Base-by-base conservation (phyloP, 768 basidiomycete genomes). In the Sporobolomyces pararoseus region DNA sequence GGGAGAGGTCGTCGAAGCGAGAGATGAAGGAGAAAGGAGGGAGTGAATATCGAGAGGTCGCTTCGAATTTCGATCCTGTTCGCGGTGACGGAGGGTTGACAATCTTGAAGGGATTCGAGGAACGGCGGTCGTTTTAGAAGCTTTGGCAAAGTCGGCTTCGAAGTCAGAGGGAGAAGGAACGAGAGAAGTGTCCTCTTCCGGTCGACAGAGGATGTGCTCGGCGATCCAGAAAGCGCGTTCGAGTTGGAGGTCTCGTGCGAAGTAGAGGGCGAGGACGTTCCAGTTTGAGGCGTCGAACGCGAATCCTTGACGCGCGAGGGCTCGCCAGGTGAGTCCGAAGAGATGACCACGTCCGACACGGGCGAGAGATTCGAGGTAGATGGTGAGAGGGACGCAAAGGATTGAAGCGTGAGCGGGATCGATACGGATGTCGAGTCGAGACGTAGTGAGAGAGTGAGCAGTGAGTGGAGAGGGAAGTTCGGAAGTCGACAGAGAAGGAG, bases 241-340 rank as follows among this genome's bases (percentile, higher is more conserved):
- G n/a, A 86, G 80, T 76, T 93, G 85, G 31, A 89, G 90, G 0
- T 89, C 90, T 35, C 89, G 86, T 46, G 91, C 82, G 29, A 94
- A 83, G 19, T 87, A 88, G 14, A 88, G 82, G 31, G 83, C 84
- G 32, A 96, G 83, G 75, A 90, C 86, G 76, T 95, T 96, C 89
- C 91, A 98, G 78, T 96, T 97, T 75, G 89, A 86, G 17, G 89
- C 84, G 77, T 94, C 90, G 78, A 92, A 91, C 17, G 82, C 82
- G 74, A 94, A 88, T 2, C 90, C 89, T 14, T 82, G 79, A 16
- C 79, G 72, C 68, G 84, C 84, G 58, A 90, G 83, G 35, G 81
- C 77, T n/a, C 81, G 80, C 93, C 95, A 97, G 0, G 84, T 81
- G 4, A 77, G 76, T 21, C 86, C 84, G 52, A 94, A 83, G 74